Evolutionary conservation across 2,329 filamentous ascomycete genomes (phyloP).

Genomic region (Fusarium miscanthi): DNA sequence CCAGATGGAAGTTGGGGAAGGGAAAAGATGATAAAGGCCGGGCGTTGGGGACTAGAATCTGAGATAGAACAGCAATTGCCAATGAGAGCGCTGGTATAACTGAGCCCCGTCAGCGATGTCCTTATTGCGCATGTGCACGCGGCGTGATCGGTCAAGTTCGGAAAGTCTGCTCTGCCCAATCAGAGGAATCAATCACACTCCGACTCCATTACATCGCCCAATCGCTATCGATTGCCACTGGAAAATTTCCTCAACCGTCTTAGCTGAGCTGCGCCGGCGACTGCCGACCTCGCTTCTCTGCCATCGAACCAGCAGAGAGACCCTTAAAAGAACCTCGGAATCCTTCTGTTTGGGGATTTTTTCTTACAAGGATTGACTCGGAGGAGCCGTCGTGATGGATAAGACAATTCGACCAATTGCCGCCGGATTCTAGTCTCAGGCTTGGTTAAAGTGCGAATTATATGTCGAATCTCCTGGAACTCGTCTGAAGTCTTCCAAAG

Average conservation of each 20-base stretch:
- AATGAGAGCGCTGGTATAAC: conserved; percentile 42
- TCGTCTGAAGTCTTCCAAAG: background rate
- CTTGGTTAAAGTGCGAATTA: background rate
- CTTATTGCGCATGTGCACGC: conserved; percentile 24
- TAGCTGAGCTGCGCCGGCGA: conserved; percentile 28
- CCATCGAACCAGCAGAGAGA: conserved; percentile 21
- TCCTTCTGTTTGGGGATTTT: background rate
- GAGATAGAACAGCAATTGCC: conserved; percentile 32
- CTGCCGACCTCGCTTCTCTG: conserved; percentile 9
- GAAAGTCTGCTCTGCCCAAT: conserved; percentile 31
- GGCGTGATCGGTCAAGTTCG: conserved; percentile 42
- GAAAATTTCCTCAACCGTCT: conserved; percentile 16
- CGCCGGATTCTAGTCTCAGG: background rate
- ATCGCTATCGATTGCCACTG: conserved; percentile 27
- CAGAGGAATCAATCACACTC: background rate
- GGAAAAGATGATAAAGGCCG: conserved; percentile 13
- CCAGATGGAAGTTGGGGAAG: conserved; percentile 2
- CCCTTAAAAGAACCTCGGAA: conserved; percentile 8
- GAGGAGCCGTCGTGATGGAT: background rate
- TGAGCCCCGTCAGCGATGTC: conserved; percentile 28
- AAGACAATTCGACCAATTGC: background rate
- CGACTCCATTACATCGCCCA: conserved; percentile 10
- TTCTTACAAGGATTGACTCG: background rate
- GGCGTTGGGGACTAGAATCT: background rate
- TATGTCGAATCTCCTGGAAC: background rate